Conservation (phyloP, 345 rosid genomes). For the Syzygium aqueum region DNA sequence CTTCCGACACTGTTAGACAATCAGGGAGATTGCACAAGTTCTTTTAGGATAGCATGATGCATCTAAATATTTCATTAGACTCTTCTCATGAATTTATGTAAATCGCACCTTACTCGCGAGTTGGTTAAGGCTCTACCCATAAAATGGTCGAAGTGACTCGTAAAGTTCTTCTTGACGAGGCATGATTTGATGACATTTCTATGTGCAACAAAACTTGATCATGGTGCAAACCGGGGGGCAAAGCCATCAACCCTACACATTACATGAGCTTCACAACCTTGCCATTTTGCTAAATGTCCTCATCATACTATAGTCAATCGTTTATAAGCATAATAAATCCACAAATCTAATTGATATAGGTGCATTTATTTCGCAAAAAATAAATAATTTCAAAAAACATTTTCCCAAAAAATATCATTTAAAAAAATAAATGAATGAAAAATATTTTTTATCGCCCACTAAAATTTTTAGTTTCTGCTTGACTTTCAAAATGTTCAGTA, state of each 20-base stretch:
- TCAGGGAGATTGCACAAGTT: background rate
- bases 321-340: background rate
- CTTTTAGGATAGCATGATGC: background rate
- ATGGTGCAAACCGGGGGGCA: background rate
- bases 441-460: background rate
- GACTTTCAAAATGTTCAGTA: background rate
- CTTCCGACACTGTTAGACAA: background rate
- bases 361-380: background rate
- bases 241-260: background rate
- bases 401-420: background rate
- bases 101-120: fast-evolving
- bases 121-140: background rate
- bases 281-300: background rate
- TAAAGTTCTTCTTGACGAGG: fast-evolving
- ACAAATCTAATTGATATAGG: background rate
- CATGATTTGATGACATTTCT: background rate
- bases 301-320: background rate
- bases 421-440: background rate
- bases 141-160: background rate
- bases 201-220: background rate
- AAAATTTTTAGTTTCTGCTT: background rate
- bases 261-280: background rate
- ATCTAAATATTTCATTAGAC: background rate
- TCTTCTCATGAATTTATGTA: background rate
- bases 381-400: background rate